These are phyloP conservation scores for Rhytidiadelphus loreus DNA, from an alignment of 225 moss, liverwort and hornwort species.

Conservation along the genomic window DNA sequence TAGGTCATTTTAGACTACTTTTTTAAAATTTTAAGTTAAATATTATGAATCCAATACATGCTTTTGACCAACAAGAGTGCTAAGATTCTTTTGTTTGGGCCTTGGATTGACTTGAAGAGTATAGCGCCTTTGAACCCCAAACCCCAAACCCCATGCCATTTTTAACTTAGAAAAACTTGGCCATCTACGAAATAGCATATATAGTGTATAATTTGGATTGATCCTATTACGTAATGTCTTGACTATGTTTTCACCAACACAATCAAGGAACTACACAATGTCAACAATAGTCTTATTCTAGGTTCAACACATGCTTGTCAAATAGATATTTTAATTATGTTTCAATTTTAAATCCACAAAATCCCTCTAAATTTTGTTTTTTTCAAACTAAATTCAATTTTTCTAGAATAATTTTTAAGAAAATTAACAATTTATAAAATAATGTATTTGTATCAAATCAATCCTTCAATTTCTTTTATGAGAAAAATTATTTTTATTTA, in stretches of 20 bases:
- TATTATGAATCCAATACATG: neutral
- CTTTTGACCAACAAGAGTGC: neutral
- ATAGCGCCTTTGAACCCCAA: neutral
- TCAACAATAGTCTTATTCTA: neutral
- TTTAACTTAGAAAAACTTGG: neutral
- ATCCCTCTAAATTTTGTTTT: neutral
- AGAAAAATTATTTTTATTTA: neutral
- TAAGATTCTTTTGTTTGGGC: neutral
- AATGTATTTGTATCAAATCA: neutral
- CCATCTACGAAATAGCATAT: neutral
- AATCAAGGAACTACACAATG: too few relatives aligned
- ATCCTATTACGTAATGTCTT: neutral
- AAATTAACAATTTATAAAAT: neutral
- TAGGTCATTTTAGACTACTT: neutral
- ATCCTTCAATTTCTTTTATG: rapidly evolving
- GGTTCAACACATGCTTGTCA: neutral
- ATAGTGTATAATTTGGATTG: neutral
- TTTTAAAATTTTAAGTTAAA: neutral
- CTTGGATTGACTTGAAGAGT: neutral
- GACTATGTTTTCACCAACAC: too few relatives aligned
- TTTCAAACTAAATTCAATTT: too few relatives aligned
- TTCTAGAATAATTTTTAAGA: too few relatives aligned
- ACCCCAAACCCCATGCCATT: rapidly evolving
- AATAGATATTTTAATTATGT: neutral
- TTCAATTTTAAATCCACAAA: neutral